A percentile compares a stretch with the other conserved stretches of the same genome.
phyloP scores from a whole-genome alignment of 179 eudicot species.

The Silene coronaria region DNA sequence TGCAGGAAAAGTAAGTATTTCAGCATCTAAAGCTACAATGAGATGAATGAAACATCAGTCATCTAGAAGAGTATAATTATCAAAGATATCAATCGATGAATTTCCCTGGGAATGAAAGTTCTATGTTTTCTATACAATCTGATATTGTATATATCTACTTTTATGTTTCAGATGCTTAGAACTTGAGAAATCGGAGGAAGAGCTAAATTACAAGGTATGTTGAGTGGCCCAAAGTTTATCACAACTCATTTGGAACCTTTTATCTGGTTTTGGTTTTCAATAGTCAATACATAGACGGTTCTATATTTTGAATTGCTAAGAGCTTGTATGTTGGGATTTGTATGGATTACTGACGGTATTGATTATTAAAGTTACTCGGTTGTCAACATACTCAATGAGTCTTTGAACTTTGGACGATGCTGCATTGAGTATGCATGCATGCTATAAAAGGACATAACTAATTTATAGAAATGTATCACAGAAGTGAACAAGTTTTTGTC shows the following conservation, averaged over 20 bases:
- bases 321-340: background rate
- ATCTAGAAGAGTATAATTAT: background rate
- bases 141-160: slow-evolving; percentile 2
- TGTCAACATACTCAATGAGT: too few relatives aligned
- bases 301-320: background rate
- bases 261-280: background rate
- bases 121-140: background rate
- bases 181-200: slow-evolving; percentile 42
- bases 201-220: slow-evolving; percentile 56
- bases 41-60: background rate
- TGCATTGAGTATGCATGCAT: background rate
- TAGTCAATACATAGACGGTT: background rate
- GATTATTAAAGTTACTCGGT: too few relatives aligned
- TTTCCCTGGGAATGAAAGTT: background rate
- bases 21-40: background rate
- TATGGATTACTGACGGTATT: too few relatives aligned
- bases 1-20: slow-evolving; percentile 49
- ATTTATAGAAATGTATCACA: background rate
- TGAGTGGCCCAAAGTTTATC: background rate
- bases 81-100: background rate
- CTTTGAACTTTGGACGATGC: too few relatives aligned
- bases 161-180: slow-evolving; percentile 52
- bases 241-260: background rate
- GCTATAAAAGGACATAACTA: background rate
- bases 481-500: background rate